Conservation (phyloP, 1,284 basidiomycete genomes). For the Ceratobasidium sp. region DNA sequence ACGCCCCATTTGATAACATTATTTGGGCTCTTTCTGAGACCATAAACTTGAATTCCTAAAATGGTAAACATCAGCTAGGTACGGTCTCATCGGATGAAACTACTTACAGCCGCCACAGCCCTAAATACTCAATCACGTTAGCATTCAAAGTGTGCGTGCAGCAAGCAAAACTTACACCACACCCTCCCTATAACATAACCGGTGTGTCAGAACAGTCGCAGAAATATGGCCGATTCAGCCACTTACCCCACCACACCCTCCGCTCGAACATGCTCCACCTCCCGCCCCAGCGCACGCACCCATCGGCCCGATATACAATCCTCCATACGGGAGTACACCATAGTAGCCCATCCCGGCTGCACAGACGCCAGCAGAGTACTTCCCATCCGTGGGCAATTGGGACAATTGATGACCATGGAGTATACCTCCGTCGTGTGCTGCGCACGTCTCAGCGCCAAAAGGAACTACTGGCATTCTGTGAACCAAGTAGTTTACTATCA, state of each 20-base stretch:
- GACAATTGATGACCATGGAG: slow-evolving; percentile 2
- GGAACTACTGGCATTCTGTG: slow-evolving; percentile 21
- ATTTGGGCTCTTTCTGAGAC: no score
- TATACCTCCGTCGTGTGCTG: slow-evolving; percentile 34
- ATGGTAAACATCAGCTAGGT: no score
- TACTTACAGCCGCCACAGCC: not conserved
- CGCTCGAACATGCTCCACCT: slow-evolving; percentile 16
- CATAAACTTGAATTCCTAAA: no score
- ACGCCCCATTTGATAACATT: no score
- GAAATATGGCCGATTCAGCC: not conserved
- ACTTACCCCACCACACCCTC: slow-evolving; percentile 24
- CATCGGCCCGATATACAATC: slow-evolving; percentile 6
- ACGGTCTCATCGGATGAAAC: not conserved
- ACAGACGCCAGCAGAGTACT: slow-evolving; percentile 23
- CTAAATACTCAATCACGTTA: not conserved
- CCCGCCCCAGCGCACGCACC: slow-evolving; percentile 12
- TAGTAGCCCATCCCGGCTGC: slow-evolving; percentile 28
- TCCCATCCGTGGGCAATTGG: not conserved
- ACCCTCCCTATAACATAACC: not conserved
- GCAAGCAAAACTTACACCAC: not conserved
- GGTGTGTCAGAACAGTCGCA: not conserved
- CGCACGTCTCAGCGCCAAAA: slow-evolving; percentile 39
- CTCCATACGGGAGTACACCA: slow-evolving; percentile 8
- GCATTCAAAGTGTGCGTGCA: not conserved
- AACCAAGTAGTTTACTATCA: no score